These are phyloP conservation scores for Trypanosoma boissoni DNA, from an alignment of 208 protist species.

Conservation along the genomic window DNA sequence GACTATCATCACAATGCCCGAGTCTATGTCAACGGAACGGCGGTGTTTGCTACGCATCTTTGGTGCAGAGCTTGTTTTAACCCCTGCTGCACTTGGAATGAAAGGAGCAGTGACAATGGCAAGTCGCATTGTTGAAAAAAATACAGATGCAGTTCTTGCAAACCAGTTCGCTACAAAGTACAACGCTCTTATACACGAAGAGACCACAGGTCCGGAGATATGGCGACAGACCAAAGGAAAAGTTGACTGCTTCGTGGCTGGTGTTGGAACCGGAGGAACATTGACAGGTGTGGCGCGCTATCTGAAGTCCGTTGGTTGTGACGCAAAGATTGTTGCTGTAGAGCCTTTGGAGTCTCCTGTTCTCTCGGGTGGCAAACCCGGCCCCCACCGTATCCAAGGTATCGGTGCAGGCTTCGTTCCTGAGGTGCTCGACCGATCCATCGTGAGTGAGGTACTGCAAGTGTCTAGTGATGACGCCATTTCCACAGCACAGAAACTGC, in stretches of 20 bases:
- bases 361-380: constrained; percentile 71
- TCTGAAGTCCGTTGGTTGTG: constrained; percentile 54
- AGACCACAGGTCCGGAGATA: constrained; percentile 91
- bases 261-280: constrained; percentile 89
- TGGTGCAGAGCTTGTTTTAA: constrained; percentile 87
- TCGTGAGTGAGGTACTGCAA: constrained; percentile 75
- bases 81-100: constrained; percentile 86
- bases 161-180: constrained; percentile 87
- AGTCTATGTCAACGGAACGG: constrained; percentile 89
- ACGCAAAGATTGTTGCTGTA: constrained; percentile 68
- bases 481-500: constrained; percentile 61
- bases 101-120: constrained; percentile 83
- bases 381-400: constrained; percentile 90
- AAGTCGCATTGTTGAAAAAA: constrained; percentile 65
- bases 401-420: constrained; percentile 91
- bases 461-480: constrained; percentile 71
- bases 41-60: constrained; percentile 81
- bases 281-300: constrained; percentile 71
- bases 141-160: constrained; percentile 71
- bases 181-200: constrained; percentile 86
- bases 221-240: constrained; percentile 71
- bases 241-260: constrained; percentile 84
- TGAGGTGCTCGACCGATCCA: constrained; percentile 47
- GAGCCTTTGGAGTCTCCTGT: constrained; percentile 87
- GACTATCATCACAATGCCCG: constrained; percentile 90